Percentiles rank a stretch among this genome's conserved stretches.
Evolutionary conservation across 2,329 filamentous ascomycete genomes (phyloP).

Genomic region (Hypomyces perniciosus): DNA sequence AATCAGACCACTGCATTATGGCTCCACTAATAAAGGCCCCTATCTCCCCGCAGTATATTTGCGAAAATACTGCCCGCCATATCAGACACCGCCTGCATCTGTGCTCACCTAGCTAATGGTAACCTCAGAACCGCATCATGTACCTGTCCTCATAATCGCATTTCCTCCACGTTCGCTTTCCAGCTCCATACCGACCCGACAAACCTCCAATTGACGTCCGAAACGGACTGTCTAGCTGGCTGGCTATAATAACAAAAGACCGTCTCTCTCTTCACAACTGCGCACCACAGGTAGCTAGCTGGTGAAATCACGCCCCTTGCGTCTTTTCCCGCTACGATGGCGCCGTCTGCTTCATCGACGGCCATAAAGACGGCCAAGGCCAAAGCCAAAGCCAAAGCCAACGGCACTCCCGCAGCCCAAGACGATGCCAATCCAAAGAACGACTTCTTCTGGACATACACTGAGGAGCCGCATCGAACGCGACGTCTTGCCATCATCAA

Average conservation of each 20-base stretch:
- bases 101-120: not conserved
- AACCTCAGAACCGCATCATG: not conserved
- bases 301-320: not conserved
- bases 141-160: too few species aligned
- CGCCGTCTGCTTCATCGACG: constrained; percentile 20
- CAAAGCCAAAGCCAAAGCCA: constrained; percentile 13
- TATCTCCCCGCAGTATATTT: not conserved
- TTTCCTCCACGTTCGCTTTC: too few species aligned
- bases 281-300: too few species aligned
- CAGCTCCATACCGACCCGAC: too few species aligned
- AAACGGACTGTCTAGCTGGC: too few species aligned
- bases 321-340: constrained; percentile 1
- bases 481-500: constrained; percentile 93
- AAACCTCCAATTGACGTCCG: too few species aligned
- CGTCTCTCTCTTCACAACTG: too few species aligned
- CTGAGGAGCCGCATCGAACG: constrained; percentile 92
- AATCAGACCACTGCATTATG: not conserved
- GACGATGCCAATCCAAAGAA: constrained; percentile 24
- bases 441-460: constrained; percentile 96
- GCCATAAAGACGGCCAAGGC: constrained; percentile 27
- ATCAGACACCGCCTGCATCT: constrained; percentile 7
- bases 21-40: not conserved
- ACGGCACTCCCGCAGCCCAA: constrained; percentile 17
- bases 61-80: not conserved
- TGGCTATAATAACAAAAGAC: too few species aligned